Base-by-base conservation (phyloP, 306 rosid genomes). In the Trifolium pratense region DNA sequence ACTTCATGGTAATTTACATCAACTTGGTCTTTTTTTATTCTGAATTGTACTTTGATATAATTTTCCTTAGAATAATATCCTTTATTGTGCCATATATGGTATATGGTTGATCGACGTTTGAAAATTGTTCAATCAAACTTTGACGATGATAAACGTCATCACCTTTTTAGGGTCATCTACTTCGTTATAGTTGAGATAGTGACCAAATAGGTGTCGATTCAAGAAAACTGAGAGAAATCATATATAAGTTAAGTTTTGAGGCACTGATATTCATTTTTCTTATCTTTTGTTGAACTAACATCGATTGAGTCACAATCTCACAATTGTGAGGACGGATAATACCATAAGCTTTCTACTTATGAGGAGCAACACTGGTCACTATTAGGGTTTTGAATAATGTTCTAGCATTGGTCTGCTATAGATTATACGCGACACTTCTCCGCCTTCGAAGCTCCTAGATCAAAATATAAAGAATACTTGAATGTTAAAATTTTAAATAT, bases 1-100 rank as follows among this genome's bases (percentile, higher is more conserved):
- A 23, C 79, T 93, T 65, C 92, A 83, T 45, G 97, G 97, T 93
- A 75, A 75, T 42, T 39, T 66, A 23, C 80, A 57, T 11, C 21
- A 15, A 52, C 61, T 75, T 42, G 21, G 29, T 52, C 31, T 64
- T 48, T 31, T n/a, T 60, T 16, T 18, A 3, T 18, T 10, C n/a
- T 36, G 9, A 63, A 2, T 63, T 9, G 7, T 36, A 17, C 29
- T 4, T 58, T 26, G 6, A 42, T 42, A 10, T 1, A 39, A 39
- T 9, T 39, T 10, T 40, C 12, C 14, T 9, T 40, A 15, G 9
- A 10, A 40, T 40, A 40, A 5, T 40, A 9, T 40, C 14, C 46
- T 11, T 40, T 40, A 40, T 40, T 9, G 15, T 40, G 14, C 15
- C 16, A 43, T 16, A 43, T 43, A 43, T 34, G 39, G n/a, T 43